phyloP scores from a whole-genome alignment of 2,329 filamentous ascomycete genomes.

The Talaromyces verruculosus region DNA sequence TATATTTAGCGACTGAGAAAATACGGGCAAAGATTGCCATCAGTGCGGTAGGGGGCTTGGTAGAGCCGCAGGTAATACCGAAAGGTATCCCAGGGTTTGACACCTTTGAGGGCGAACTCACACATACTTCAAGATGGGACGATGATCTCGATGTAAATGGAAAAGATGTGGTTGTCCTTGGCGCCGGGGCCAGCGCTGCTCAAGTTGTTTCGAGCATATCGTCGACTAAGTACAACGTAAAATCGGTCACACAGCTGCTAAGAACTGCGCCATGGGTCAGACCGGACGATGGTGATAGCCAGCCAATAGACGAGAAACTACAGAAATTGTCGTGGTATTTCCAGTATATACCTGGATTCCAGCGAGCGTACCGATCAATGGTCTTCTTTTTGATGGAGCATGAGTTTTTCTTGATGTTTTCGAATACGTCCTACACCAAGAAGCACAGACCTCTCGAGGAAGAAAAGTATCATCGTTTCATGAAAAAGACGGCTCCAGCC shows the following conservation, averaged over 20 bases:
- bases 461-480: constrained; percentile 46
- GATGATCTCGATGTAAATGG: constrained; percentile 52
- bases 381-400: constrained; percentile 46
- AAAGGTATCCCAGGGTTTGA: constrained; percentile 54
- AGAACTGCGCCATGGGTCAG: constrained; percentile 59
- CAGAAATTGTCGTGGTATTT: constrained; percentile 51
- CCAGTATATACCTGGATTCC: constrained; percentile 52
- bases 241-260: constrained; percentile 61
- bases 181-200: constrained; percentile 59
- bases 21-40: constrained; percentile 57
- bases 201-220: constrained; percentile 57
- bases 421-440: constrained; percentile 39
- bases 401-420: constrained; percentile 47
- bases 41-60: constrained; percentile 56
- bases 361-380: constrained; percentile 46
- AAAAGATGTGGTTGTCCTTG: constrained; percentile 59
- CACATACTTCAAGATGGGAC: constrained; percentile 60
- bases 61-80: constrained; percentile 55
- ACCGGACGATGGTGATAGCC: constrained; percentile 27
- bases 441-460: constrained; percentile 43
- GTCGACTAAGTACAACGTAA: constrained; percentile 50
- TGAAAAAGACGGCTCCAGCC: constrained; percentile 54
- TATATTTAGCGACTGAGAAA: constrained; percentile 53
- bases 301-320: constrained; percentile 39
- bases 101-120: constrained; percentile 55